phyloP scores from a whole-genome alignment of 441 rosid genomes.

The Adansonia gregorii region DNA sequence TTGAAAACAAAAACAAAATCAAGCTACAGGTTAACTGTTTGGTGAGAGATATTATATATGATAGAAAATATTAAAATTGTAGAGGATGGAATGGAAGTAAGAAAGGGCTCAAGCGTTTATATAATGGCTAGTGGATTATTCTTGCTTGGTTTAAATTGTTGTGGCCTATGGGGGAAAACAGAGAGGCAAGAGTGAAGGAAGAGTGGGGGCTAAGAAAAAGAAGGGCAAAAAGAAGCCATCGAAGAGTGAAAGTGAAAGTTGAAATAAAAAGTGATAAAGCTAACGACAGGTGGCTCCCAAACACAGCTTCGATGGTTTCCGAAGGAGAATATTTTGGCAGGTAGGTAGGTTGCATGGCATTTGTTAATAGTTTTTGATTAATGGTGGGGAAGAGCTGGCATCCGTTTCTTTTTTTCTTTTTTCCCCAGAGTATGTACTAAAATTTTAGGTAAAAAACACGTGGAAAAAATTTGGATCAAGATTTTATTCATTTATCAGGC shows the following conservation, averaged over 20 bases:
- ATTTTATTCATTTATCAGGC: no score
- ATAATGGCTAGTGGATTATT: slow-evolving; percentile 18
- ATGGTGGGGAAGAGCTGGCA: no score
- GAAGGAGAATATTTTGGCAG: not conserved
- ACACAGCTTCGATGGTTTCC: not conserved
- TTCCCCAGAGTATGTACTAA: no score
- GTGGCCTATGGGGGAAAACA: not conserved
- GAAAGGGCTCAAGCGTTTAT: slow-evolving; percentile 20
- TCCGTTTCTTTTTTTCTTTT: no score
- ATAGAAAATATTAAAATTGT: no score
- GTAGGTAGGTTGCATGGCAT: not conserved
- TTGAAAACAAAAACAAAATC: not conserved
- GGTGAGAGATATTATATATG: not conserved
- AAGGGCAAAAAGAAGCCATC: slow-evolving; percentile 8
- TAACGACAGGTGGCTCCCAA: slow-evolving; percentile 27
- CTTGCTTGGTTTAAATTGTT: not conserved
- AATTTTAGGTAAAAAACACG: no score
- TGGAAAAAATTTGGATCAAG: no score
- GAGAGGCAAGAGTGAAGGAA: not conserved
- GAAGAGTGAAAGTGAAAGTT: slow-evolving; percentile 29
- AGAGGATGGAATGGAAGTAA: not conserved
- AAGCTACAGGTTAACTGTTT: not conserved
- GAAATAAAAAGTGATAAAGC: not conserved
- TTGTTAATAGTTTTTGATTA: no score
- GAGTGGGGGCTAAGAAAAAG: slow-evolving; percentile 41